Percentiles rank a stretch among this genome's conserved stretches.
Conservation (phyloP, 2,329 filamentous ascomycete genomes). For the Claviceps humidiphila region DNA sequence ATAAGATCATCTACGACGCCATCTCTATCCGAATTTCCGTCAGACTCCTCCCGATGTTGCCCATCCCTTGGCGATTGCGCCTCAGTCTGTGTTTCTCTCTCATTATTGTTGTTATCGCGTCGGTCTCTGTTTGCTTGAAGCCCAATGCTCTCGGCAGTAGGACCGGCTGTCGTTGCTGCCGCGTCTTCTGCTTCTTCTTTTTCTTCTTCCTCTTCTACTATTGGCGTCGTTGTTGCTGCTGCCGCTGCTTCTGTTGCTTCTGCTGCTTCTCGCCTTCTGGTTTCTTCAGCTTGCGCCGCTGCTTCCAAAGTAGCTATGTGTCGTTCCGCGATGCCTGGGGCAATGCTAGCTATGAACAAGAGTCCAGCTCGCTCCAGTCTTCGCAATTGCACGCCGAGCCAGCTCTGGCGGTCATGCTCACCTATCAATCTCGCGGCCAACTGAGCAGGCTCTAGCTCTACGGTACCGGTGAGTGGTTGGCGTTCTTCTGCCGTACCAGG, state of each 20-base stretch:
- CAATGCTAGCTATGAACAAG: constrained; percentile 52
- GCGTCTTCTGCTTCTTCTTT: constrained; percentile 18
- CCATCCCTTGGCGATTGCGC: constrained; percentile 2
- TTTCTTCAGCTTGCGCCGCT: constrained; percentile 30
- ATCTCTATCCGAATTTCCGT: neutral
- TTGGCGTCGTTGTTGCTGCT: neutral
- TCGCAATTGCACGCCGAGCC: constrained; percentile 29
- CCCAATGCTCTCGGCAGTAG: constrained; percentile 3
- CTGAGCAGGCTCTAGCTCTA: constrained; percentile 32
- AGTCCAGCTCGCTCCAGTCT: constrained; percentile 46
- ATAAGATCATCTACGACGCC: constrained; percentile 2
- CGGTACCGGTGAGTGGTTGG: constrained; percentile 14
- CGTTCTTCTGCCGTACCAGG: constrained; percentile 12
- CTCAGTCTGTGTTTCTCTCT: constrained; percentile 2
- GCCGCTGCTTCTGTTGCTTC: constrained; percentile 20
- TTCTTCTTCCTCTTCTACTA: constrained; percentile 20
- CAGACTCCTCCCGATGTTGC: neutral
- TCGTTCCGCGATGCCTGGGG: constrained; percentile 51
- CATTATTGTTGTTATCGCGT: neutral
- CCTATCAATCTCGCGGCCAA: constrained; percentile 41
- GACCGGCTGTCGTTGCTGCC: constrained; percentile 6
- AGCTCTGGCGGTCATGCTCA: constrained; percentile 19
- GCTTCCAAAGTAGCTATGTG: constrained; percentile 48
- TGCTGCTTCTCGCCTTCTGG: constrained; percentile 28
- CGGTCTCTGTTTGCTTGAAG: neutral